These are phyloP conservation scores for Dichotomocladium elegans DNA, from an alignment of 371 early-diverging fungal species.

Conservation along the genomic window DNA sequence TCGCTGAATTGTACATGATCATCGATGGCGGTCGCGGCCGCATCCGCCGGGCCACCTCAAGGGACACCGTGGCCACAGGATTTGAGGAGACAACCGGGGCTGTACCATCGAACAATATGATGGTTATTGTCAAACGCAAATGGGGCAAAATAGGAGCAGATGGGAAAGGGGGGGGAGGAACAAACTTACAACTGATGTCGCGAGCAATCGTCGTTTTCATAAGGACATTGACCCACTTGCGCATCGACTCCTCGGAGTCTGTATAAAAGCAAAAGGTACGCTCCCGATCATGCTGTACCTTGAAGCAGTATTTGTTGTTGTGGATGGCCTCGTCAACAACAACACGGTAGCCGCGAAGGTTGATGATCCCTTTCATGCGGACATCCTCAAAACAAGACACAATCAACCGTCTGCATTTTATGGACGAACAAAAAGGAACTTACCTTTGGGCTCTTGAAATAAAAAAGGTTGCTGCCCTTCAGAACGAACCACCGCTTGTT, in stretches of 20 bases:
- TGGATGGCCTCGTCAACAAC: slow-evolving; percentile 59
- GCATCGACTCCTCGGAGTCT: slow-evolving; percentile 54
- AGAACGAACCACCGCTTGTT: slow-evolving; percentile 69
- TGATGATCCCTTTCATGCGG: slow-evolving; percentile 55
- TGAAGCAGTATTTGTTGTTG: slow-evolving; percentile 68
- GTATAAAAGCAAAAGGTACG: slow-evolving; percentile 64
- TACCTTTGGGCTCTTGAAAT: slow-evolving; percentile 61
- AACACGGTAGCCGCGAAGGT: slow-evolving; percentile 56
- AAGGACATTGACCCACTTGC: slow-evolving; percentile 60
- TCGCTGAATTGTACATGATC: slow-evolving; percentile 39
- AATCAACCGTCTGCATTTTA: neutral
- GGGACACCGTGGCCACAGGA: slow-evolving; percentile 59
- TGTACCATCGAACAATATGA: slow-evolving; percentile 2
- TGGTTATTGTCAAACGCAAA: too few relatives aligned
- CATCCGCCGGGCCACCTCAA: slow-evolving; percentile 60
- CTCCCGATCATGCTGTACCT: slow-evolving; percentile 61
- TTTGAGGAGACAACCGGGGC: slow-evolving; percentile 69
- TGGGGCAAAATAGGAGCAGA: neutral
- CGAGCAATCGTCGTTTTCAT: slow-evolving; percentile 74
- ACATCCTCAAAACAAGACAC: slow-evolving; percentile 28
- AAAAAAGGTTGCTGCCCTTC: slow-evolving; percentile 57
- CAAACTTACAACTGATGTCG: slow-evolving; percentile 26
- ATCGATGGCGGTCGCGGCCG: slow-evolving; percentile 66
- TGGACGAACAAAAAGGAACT: neutral
- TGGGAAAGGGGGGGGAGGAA: too few relatives aligned